Evolutionary conservation across 2,329 filamentous ascomycete genomes (phyloP).

Genomic region (Annulohypoxylon truncatum): DNA sequence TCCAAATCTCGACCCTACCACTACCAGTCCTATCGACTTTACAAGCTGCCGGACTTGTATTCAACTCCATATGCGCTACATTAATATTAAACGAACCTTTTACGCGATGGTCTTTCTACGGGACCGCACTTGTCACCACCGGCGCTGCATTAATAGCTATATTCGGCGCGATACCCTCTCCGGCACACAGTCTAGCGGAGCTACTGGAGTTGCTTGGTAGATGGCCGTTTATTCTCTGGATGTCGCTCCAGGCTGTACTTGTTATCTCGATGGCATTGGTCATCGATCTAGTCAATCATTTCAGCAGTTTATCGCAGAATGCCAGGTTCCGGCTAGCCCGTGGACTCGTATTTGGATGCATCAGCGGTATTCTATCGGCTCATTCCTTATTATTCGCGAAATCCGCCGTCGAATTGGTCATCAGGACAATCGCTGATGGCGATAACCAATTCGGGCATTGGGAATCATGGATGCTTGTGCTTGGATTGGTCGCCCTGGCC

Average conservation of each 20-base stretch:
- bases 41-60: constrained; percentile 94
- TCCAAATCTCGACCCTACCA: constrained; percentile 96
- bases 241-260: constrained; percentile 80
- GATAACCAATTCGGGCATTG: constrained; percentile 95
- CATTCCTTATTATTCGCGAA: constrained; percentile 95
- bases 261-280: constrained; percentile 75
- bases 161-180: constrained; percentile 93
- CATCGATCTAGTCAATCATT: constrained; percentile 66
- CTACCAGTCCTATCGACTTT: constrained; percentile 94
- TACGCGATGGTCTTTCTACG: constrained; percentile 90
- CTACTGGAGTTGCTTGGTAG: constrained; percentile 80
- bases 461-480: constrained; percentile 92
- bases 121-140: constrained; percentile 85
- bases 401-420: constrained; percentile 93
- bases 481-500: constrained; percentile 83
- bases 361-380: constrained; percentile 92
- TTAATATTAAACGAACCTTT: constrained; percentile 93
- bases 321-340: constrained; percentile 78
- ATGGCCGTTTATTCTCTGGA: constrained; percentile 86
- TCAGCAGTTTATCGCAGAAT: constrained; percentile 67
- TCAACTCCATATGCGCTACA: constrained; percentile 98
- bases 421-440: constrained; percentile 84
- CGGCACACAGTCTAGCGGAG: constrained; percentile 87
- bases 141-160: constrained; percentile 93
- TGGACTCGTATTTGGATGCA: constrained; percentile 87